Percentiles rank a stretch among this genome's conserved stretches.
Conservation (phyloP, 345 rosid species). For the Ceriops tagal region DNA sequence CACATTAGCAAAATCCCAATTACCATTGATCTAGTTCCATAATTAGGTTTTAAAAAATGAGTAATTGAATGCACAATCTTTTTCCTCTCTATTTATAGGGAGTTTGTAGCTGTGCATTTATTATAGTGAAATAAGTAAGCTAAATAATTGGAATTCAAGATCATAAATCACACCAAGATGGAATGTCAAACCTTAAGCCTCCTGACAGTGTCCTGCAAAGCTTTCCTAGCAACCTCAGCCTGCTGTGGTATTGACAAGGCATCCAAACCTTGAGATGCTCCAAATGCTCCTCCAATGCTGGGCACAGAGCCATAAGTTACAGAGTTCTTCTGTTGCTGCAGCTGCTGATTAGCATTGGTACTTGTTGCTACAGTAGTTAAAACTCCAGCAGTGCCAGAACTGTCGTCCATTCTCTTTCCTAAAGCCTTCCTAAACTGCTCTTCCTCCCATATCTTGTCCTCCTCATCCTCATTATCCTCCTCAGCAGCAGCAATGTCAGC, state of each 20-base stretch:
- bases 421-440: slow-evolving; percentile 87
- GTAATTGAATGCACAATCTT: too few species aligned
- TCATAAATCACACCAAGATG: slow-evolving; percentile 9
- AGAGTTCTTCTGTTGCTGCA: slow-evolving; percentile 36
- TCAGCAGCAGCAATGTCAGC: not conserved
- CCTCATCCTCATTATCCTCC: slow-evolving; percentile 68
- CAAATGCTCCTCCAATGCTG: slow-evolving; percentile 53
- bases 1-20: not conserved
- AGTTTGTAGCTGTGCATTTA: too few species aligned
- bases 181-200: slow-evolving; percentile 58
- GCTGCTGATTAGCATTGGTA: slow-evolving; percentile 27
- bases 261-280: slow-evolving; percentile 47
- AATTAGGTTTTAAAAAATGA: not conserved
- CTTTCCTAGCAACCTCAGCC: slow-evolving; percentile 70
- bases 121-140: too few species aligned
- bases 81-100: too few species aligned
- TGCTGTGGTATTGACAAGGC: slow-evolving; percentile 62
- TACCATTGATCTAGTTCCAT: not conserved
- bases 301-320: slow-evolving; percentile 30
- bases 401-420: slow-evolving; percentile 82
- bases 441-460: slow-evolving; percentile 86
- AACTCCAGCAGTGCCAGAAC: slow-evolving; percentile 32
- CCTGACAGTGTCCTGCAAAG: slow-evolving; percentile 49
- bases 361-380: slow-evolving; percentile 23
- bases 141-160: too few species aligned